Evolutionary conservation across 116 monocot species (phyloP), one percentile per base, ranked within the genome.

Genomic region (Iris pallida): DNA sequence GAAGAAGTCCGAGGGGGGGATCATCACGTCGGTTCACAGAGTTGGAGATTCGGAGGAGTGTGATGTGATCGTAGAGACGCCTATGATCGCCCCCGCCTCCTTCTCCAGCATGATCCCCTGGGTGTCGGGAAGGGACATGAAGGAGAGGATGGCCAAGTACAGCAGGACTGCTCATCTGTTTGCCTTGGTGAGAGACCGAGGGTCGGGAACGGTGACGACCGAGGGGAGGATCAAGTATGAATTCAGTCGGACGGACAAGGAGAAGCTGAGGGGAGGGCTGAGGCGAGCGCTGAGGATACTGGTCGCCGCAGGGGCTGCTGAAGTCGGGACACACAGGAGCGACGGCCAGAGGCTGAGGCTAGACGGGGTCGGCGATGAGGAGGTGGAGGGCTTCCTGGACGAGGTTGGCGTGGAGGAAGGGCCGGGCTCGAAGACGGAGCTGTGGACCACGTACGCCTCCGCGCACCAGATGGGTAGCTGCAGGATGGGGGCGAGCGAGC

Each of bases 391-490:
- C 78, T 92, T 92, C 71, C 71, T 97, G 71, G 97, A 90, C 16
- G 76, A 63, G 19, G 71, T 94, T 1, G 45, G 5, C 16, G 59
- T 45, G n/a, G 68, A 60, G 8, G 80, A 67, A 5, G 97, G 97
- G 1, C 88, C 88, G 16, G 44, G 43, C 20, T 59, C 72, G 2
- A 71, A 43, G 18, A 63, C 54, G 1, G 87, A 81, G 68, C 0
- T 59, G 15, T 97, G 92, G 90, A 71, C 43, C 1, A 15, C 85
- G 61, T 78, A 77, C 67, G 71, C 55, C 71, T 90, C 93, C 0
- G 97, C 93, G 5, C 97, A 97, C 70, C 93, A 92, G 80, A 90
- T 97, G 90, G 90, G 93, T 6, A 88, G 90, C 49, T 97, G 93
- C 51, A 83, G 97, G 66, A 97, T 97, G 97, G 93, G 85, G 0